A percentile compares a stretch with the other conserved stretches of the same genome.
Conservation (phyloP, 192 early-diverging fungal species). For the Pilobolus umbonatus region DNA sequence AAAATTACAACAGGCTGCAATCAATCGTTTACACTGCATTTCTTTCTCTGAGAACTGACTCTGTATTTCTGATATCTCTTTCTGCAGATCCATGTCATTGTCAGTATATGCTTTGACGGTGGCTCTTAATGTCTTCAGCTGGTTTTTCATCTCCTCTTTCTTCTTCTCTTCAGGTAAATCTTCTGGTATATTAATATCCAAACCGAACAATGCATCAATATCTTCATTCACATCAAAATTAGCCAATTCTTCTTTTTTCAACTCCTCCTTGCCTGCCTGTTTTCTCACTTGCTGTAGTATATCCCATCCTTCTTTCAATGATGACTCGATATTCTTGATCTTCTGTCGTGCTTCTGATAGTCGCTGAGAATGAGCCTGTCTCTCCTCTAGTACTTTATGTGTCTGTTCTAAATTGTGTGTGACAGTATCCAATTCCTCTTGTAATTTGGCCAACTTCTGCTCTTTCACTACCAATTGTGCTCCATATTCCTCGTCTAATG, state of each 20-base stretch:
- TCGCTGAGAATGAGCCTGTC: conserved; percentile 48
- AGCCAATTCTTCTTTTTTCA: conserved; percentile 10
- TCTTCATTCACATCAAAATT: conserved; percentile 11
- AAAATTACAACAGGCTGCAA: conserved; percentile 81
- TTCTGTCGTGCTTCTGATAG: conserved; percentile 52
- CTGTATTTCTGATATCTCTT: background rate
- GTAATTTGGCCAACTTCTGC: conserved; percentile 48
- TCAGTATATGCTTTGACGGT: conserved; percentile 39
- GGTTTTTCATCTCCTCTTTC: conserved; percentile 15
- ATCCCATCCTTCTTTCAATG: conserved; percentile 29
- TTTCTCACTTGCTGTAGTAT: conserved; percentile 7
- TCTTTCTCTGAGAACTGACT: conserved; percentile 57
- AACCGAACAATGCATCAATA: conserved; percentile 13
- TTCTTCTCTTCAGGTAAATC: background rate
- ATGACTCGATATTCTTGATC: conserved; percentile 54
- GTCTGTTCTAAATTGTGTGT: conserved; percentile 51
- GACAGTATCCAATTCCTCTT: conserved; percentile 49
- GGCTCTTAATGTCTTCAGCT: conserved; percentile 31
- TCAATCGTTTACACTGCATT: conserved; percentile 77
- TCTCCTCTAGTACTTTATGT: conserved; percentile 51
- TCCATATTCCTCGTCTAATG: conserved; percentile 63
- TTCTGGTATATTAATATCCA: background rate
- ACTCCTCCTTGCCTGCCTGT: conserved; percentile 3
- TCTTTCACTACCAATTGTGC: conserved; percentile 57
- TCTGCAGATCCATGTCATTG: conserved; percentile 39